Evolutionary conservation across 176 grass and related monocot genomes (phyloP).

Genomic region (Neostapfia colusana): DNA sequence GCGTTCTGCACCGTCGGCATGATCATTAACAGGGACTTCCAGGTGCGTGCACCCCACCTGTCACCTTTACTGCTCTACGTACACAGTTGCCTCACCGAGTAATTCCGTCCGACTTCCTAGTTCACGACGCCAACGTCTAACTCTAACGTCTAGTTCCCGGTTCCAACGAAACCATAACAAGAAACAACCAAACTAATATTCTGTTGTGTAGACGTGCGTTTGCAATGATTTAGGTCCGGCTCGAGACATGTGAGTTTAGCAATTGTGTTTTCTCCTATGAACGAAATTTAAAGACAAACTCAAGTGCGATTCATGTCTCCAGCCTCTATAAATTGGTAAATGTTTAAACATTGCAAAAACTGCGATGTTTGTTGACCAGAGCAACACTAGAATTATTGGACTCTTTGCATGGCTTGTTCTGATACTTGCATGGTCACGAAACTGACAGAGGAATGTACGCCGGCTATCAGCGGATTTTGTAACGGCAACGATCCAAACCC

Average conservation of each 20-base stretch:
- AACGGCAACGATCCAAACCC: conserved; percentile 27
- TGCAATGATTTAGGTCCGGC: background rate
- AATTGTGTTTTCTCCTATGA: background rate
- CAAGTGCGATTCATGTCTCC: background rate
- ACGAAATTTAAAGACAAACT: background rate
- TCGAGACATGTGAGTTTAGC: background rate
- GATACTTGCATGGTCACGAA: background rate
- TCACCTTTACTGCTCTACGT: background rate
- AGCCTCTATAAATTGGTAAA: background rate
- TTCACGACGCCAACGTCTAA: background rate
- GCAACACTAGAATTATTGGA: background rate
- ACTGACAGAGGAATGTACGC: background rate
- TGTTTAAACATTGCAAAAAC: background rate
- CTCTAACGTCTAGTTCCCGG: background rate
- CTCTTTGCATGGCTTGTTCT: background rate
- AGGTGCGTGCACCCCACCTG: conserved; percentile 42
- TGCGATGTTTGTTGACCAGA: background rate
- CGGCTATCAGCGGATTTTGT: background rate
- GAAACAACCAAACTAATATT: background rate
- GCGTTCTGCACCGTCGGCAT: conserved; percentile 54
- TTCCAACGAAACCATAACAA: conserved; percentile 13
- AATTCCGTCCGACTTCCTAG: background rate
- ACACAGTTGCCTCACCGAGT: background rate
- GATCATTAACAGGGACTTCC: conserved; percentile 59
- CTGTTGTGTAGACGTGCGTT: background rate